Evolutionary conservation across 768 basidiomycete genomes (phyloP), one percentile per base, ranked within the genome.

Genomic region (Tephrocybe sp.): DNA sequence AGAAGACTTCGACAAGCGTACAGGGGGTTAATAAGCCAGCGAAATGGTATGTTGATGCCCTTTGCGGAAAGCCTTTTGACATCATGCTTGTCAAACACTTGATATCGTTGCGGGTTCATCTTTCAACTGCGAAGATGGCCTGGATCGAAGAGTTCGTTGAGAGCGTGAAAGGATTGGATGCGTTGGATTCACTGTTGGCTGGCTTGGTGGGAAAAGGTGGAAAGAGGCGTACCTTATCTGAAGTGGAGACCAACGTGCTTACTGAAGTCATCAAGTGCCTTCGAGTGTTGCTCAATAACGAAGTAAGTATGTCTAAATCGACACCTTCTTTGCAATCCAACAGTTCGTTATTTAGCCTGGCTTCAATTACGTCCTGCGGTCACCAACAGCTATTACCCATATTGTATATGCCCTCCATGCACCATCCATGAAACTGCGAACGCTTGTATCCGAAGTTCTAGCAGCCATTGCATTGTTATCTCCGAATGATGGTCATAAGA

Each of bases 381-480:
- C 82, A 8, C 77, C 87, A 0, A 81, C 72, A 0, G 71, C 90
- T 30, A 76, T 94, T 54, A 84, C 82, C 1, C 81, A 89, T 56
- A 80, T 95, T 57, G 72, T 83, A 13, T 88, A 88, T 60, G 78
- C 84, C 0, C 75, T 95, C 11, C 79, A 85, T 55, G 74, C 74
- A 1, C 72, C 85, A 0, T 84, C 86, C 9, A 69, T 78, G 46
- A 93, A 88, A 64, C 69, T 89, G 8, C 81, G 88, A 51, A 77
- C 82, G 0, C 72, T 89, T 19, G 76, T 80, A 0, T 82, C 85
- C 4, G 91, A 95, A 57, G 74, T 95, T 22, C 77, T 98, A 9
- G 89, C 91, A 1, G 94, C 87, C 0, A 80, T 95, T 36, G 92
- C 90, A 62, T 75, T 91, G 17, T 72, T 96, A 17, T 85, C 87